A percentile compares a stretch with the other conserved stretches of the same genome.
These are phyloP conservation scores for Apiotrichum sp. DNA, from an alignment of 1,284 basidiomycete species.

Conservation along the genomic window DNA sequence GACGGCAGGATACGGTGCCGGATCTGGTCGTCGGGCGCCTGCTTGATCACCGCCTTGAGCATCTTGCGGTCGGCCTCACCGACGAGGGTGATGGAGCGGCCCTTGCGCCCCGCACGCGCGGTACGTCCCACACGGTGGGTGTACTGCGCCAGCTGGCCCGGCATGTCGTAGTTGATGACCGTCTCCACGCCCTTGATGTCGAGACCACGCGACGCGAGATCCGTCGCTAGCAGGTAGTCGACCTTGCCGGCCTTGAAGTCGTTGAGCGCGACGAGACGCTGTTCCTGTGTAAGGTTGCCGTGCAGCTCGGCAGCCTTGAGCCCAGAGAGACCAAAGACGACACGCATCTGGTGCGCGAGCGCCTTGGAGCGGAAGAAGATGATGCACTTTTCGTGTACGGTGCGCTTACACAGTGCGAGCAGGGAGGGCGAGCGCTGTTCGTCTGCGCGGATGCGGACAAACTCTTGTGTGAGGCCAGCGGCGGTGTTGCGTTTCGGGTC, in stretches of 20 bases:
- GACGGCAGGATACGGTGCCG: constrained; percentile 81
- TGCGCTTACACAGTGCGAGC: constrained; percentile 75
- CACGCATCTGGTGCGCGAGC: constrained; percentile 90
- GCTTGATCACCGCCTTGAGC: constrained; percentile 92
- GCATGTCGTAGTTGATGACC: constrained; percentile 98
- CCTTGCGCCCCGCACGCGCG: constrained; percentile 85
- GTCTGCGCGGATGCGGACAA: constrained; percentile 74
- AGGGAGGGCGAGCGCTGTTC: constrained; percentile 74
- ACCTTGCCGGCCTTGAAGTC: constrained; percentile 78
- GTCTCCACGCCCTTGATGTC: constrained; percentile 98
- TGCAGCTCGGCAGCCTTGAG: constrained; percentile 88
- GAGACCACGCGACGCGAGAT: constrained; percentile 87
- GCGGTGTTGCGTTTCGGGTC: constrained; percentile 88
- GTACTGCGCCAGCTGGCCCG: constrained; percentile 85
- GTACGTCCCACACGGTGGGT: constrained; percentile 95
- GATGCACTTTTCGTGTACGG: constrained; percentile 77
- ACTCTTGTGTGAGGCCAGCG: constrained; percentile 87
- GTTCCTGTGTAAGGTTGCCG: constrained; percentile 91
- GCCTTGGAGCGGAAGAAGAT: constrained; percentile 95
- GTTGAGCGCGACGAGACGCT: constrained; percentile 78
- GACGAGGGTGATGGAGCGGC: constrained; percentile 89
- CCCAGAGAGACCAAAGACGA: constrained; percentile 81
- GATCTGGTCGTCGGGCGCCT: constrained; percentile 73
- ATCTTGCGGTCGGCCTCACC: constrained; percentile 95
- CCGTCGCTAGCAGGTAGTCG: constrained; percentile 90